Conservation (phyloP, 2,329 filamentous ascomycete species). For the Botrytis fabae region DNA sequence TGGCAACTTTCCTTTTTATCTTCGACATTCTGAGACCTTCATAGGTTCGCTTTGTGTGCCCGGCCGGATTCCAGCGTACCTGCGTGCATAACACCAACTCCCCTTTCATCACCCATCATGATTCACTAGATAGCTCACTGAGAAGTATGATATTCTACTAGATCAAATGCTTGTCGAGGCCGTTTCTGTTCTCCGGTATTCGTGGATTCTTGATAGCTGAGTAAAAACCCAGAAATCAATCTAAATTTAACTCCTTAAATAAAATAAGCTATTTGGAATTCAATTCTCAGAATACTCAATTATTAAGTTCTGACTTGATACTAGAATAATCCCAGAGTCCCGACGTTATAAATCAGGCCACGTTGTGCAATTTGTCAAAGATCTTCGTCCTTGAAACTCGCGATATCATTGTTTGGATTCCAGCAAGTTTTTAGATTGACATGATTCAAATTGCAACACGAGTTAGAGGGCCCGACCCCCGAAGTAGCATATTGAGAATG, state of each 20-base stretch:
- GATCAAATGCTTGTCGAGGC: neutral
- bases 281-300: neutral
- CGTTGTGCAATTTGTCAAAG: neutral
- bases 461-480: no score
- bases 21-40: neutral
- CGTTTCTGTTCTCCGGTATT: neutral
- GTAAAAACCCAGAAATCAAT: no score
- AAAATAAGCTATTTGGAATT: neutral
- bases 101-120: neutral
- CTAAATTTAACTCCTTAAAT: neutral
- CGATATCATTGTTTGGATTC: neutral
- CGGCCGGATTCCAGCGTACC: neutral
- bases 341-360: neutral
- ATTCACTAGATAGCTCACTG: neutral
- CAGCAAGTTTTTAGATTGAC: neutral
- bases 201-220: neutral
- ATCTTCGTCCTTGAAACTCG: neutral
- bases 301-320: neutral
- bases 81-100: neutral
- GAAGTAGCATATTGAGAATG: neutral
- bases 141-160: neutral
- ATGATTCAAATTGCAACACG: no score
- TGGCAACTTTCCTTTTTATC: neutral
- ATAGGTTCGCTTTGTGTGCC: neutral
- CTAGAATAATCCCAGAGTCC: neutral